phyloP scores from a whole-genome alignment of 2,329 filamentous ascomycete species.

The Pseudocercospora pini-densiflorae region DNA sequence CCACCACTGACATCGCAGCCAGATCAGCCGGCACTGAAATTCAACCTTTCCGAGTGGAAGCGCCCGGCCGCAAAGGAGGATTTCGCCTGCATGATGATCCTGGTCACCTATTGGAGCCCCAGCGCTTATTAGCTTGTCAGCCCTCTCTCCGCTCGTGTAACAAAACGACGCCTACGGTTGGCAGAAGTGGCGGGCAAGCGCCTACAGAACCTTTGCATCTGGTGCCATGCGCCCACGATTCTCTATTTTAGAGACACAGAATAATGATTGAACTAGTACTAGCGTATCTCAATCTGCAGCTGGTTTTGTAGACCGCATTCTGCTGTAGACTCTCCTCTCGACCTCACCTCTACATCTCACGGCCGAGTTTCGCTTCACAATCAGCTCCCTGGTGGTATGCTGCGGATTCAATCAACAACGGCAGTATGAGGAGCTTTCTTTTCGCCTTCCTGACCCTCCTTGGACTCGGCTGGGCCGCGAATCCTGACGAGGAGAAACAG shows the following conservation, averaged over 20 bases:
- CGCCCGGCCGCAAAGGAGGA: neutral
- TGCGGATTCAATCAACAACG: conserved; percentile 4
- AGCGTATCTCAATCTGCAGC: neutral
- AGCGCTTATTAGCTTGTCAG: conserved; percentile 5
- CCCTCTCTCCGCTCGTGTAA: conserved; percentile 5
- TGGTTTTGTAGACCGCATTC: neutral
- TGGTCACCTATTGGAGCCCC: neutral
- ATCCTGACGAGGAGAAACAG: conserved; percentile 12
- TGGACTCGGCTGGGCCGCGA: conserved; percentile 24
- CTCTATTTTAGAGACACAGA: neutral
- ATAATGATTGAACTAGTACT: neutral
- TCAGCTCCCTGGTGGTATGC: conserved; percentile 11
- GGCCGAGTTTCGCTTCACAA: neutral
- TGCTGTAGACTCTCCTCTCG: neutral
- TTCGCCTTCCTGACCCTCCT: conserved; percentile 21
- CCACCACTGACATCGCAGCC: neutral
- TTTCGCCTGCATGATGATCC: neutral
- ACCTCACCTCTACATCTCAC: conserved; percentile 4
- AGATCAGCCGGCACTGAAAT: neutral
- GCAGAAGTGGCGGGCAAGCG: conserved; percentile 1
- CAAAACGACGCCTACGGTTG: neutral
- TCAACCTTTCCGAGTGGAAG: neutral
- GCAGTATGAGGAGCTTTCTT: conserved; percentile 20
- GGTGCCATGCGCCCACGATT: neutral
- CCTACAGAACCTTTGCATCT: neutral